Percentiles rank a stretch among this genome's conserved stretches.
Conservation (phyloP, 2,329 filamentous ascomycete species). For the Epichloe bromicola region DNA sequence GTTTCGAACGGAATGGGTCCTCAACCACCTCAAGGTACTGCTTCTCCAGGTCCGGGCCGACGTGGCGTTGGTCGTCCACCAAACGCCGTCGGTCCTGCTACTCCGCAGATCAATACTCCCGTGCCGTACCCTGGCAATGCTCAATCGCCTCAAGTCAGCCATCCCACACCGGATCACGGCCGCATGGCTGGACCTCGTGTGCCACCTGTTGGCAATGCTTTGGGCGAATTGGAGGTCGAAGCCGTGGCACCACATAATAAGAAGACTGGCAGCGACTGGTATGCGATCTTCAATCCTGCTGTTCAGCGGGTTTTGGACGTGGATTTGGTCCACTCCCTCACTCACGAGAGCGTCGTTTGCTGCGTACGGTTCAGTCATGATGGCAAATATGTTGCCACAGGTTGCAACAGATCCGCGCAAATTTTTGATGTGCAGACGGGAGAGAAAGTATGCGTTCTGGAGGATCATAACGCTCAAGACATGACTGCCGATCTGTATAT, state of each 20-base stretch:
- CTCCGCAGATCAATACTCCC: conserved; percentile 81
- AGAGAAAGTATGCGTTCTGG: conserved; percentile 75
- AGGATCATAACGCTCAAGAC: conserved; percentile 70
- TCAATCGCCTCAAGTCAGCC: conserved; percentile 75
- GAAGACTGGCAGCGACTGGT: conserved; percentile 86
- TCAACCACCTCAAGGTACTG: conserved; percentile 71
- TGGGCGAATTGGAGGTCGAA: conserved; percentile 80
- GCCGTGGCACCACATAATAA: conserved; percentile 76
- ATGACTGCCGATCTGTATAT: conserved; percentile 92
- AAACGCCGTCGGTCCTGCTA: conserved; percentile 56
- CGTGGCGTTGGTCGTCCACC: conserved; percentile 55
- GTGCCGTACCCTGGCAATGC: conserved; percentile 74
- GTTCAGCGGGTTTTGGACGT: conserved; percentile 85
- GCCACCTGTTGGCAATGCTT: conserved; percentile 43
- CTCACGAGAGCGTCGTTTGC: conserved; percentile 93
- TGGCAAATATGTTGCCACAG: conserved; percentile 89
- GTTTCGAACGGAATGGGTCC: conserved; percentile 60
- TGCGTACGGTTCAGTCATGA: conserved; percentile 95
- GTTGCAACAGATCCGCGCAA: conserved; percentile 97
- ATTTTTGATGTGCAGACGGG: conserved; percentile 90
- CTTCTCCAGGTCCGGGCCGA: conserved; percentile 75
- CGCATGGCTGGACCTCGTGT: conserved; percentile 38
- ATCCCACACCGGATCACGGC: conserved; percentile 61
- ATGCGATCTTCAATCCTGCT: conserved; percentile 88
- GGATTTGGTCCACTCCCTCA: conserved; percentile 82